Evolutionary conservation across 108 stramenopile genomes (phyloP).

Genomic region (Parmales sp.): DNA sequence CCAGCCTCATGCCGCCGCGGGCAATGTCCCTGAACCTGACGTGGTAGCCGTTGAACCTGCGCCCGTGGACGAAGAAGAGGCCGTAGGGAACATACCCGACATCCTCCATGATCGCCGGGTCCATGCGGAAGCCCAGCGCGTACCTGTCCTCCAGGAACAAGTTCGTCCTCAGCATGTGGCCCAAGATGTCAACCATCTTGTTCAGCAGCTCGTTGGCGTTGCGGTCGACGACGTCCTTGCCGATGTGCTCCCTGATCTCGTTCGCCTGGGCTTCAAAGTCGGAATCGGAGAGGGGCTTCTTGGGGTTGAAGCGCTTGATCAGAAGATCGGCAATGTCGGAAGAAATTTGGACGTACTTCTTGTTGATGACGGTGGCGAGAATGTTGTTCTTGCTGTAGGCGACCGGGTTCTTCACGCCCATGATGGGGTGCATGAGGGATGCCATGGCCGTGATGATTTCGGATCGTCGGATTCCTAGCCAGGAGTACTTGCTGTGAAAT

Average conservation of each 20-base stretch:
- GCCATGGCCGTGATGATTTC: slow-evolving; percentile 83
- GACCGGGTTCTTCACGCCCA: slow-evolving; percentile 66
- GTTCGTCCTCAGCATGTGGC: slow-evolving; percentile 79
- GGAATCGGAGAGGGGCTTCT: slow-evolving; percentile 43
- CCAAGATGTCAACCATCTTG: slow-evolving; percentile 79
- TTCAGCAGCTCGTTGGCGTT: slow-evolving; percentile 50
- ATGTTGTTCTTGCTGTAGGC: slow-evolving; percentile 78
- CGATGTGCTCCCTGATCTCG: slow-evolving; percentile 36
- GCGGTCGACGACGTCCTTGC: slow-evolving; percentile 66
- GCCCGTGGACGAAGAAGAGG: slow-evolving; percentile 82
- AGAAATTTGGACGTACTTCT: slow-evolving; percentile 53
- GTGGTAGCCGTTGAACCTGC: slow-evolving; percentile 95
- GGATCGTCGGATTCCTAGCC: slow-evolving; percentile 62
- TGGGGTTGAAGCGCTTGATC: slow-evolving; percentile 74
- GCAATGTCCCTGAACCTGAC: slow-evolving; percentile 93
- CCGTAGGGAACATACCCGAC: slow-evolving; percentile 61
- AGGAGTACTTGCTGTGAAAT: too few relatives aligned
- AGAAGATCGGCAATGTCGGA: slow-evolving; percentile 77
- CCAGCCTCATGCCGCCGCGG: slow-evolving; percentile 88
- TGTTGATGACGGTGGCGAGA: slow-evolving; percentile 37
- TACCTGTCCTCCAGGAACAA: slow-evolving; percentile 85
- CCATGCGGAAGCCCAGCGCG: slow-evolving; percentile 77
- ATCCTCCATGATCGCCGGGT: slow-evolving; percentile 75
- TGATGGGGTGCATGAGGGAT: slow-evolving; percentile 76
- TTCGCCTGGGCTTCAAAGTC: slow-evolving; percentile 41